phyloP scores from a whole-genome alignment of 2,329 filamentous ascomycete species.

The Pseudogymnoascus sp. region DNA sequence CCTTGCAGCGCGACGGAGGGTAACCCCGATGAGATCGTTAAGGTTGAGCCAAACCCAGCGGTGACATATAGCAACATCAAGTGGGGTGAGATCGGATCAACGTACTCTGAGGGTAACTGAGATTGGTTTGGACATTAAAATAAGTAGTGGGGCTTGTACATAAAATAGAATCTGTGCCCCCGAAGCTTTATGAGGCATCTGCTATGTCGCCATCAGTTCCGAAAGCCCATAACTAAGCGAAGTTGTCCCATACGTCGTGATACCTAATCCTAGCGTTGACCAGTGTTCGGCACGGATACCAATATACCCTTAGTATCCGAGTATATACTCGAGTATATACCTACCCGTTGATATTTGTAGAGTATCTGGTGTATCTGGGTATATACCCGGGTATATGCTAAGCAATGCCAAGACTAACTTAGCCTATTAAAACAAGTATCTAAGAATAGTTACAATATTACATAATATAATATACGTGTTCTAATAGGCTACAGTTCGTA shows the following conservation, averaged over 20 bases:
- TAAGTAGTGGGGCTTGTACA: not conserved
- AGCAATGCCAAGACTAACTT: no score
- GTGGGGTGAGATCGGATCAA: constrained; percentile 52
- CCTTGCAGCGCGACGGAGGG: constrained; percentile 48
- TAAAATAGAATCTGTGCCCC: not conserved
- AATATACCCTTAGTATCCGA: no score
- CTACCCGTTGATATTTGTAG: no score
- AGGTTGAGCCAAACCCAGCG: constrained; percentile 38
- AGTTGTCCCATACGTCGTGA: not conserved
- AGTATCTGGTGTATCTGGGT: no score
- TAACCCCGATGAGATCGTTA: constrained; percentile 39
- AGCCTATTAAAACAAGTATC: no score
- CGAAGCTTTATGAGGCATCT: not conserved
- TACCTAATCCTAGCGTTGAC: not conserved
- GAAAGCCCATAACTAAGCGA: not conserved
- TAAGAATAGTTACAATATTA: no score
- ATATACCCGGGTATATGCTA: no score
- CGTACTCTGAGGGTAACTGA: constrained; percentile 22
- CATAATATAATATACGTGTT: no score
- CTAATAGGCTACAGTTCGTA: no score
- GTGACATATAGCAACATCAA: constrained; percentile 49
- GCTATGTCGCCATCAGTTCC: not conserved
- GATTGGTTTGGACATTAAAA: not conserved
- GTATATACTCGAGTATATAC: no score
- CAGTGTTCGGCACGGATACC: no score